phyloP scores from a whole-genome alignment of 208 protist genomes.

The Acanthamoeba castellanii region DNA sequence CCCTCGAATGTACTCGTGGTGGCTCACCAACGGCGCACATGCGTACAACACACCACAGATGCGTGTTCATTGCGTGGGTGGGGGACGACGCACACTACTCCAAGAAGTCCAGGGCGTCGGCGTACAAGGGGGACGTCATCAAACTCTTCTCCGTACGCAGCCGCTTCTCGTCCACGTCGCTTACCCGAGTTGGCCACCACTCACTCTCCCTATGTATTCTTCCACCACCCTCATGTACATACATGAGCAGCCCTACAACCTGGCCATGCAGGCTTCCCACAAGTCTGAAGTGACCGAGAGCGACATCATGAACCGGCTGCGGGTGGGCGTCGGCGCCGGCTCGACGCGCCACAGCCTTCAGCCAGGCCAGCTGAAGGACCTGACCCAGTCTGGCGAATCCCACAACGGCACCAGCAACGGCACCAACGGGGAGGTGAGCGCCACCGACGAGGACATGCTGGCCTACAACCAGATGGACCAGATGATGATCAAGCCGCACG shows the following conservation, averaged over 20 bases:
- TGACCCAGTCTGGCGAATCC: background rate
- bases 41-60: background rate
- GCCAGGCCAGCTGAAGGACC: background rate
- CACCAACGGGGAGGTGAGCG: background rate
- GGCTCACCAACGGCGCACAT: background rate
- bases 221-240: too few relatives aligned
- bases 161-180: background rate
- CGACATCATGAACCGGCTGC: background rate
- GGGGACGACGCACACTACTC: slow-evolving; percentile 30
- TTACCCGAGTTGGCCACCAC: too few relatives aligned
- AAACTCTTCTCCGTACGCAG: slow-evolving; percentile 30
- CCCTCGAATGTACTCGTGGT: background rate
- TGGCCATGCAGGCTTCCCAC: slow-evolving; percentile 12
- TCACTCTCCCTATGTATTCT: too few relatives aligned
- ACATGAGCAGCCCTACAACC: slow-evolving; percentile 4
- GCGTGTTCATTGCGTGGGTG: slow-evolving; percentile 26
- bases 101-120: slow-evolving; percentile 12
- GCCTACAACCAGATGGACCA: slow-evolving; percentile 12
- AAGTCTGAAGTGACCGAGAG: background rate
- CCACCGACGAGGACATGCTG: background rate
- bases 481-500: background rate
- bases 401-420: too few relatives aligned
- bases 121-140: slow-evolving; percentile 32
- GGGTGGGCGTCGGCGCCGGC: background rate
- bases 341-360: background rate